phyloP scores from a whole-genome alignment of 345 rosid species.

The Salix udensis region DNA sequence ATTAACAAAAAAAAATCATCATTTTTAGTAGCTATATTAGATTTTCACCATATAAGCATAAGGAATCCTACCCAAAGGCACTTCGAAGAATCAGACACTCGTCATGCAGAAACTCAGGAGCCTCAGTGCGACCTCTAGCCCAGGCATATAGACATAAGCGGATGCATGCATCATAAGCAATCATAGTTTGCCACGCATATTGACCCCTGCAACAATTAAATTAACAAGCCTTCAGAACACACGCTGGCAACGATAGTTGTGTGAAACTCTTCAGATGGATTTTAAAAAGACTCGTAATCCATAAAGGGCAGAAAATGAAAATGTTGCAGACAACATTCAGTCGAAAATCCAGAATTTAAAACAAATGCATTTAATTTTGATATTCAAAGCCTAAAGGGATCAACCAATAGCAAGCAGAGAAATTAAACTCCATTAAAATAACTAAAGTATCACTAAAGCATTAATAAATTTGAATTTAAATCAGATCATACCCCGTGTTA shows the following conservation, averaged over 20 bases:
- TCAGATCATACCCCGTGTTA: constrained; percentile 51
- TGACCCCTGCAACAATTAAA: constrained; percentile 54
- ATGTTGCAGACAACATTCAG: background rate
- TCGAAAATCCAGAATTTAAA: background rate
- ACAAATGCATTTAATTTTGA: background rate
- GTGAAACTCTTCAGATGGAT: too few relatives aligned
- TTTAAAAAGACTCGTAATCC: too few relatives aligned
- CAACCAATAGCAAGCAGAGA: background rate
- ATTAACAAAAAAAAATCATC: background rate
- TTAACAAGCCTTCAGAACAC: constrained; percentile 4
- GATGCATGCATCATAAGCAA: constrained; percentile 94
- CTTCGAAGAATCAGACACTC: constrained; percentile 83
- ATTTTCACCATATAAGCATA: constrained; percentile 13
- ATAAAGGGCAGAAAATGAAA: too few relatives aligned
- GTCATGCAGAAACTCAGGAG: constrained; percentile 86
- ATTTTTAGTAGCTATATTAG: background rate
- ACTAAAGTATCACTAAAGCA: background rate
- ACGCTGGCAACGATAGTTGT: background rate
- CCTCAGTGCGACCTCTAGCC: constrained; percentile 86
- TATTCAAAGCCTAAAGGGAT: background rate
- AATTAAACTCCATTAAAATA: background rate
- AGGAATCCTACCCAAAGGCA: constrained; percentile 78
- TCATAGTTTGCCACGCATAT: constrained; percentile 86
- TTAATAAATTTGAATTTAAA: background rate
- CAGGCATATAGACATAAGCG: constrained; percentile 76